A percentile compares a stretch with the other conserved stretches of the same genome.
Conservation (phyloP, 169 alveolate genomes). For the Plasmodium malariae region DNA sequence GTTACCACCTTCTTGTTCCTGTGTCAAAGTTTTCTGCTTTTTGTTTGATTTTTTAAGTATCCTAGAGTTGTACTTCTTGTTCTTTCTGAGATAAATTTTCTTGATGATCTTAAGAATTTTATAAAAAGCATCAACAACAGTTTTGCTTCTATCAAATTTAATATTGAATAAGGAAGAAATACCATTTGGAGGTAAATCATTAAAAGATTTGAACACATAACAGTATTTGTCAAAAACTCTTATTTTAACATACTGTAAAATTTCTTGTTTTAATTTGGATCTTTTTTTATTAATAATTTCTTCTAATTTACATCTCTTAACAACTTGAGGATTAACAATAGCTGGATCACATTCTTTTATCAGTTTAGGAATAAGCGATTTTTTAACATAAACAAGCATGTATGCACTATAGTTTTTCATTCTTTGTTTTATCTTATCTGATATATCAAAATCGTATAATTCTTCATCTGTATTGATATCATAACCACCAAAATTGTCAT, state of each 20-base stretch:
- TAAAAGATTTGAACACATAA: slow-evolving; percentile 76
- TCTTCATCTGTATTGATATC: slow-evolving; percentile 86
- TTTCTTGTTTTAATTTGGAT: slow-evolving; percentile 80
- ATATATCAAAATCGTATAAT: slow-evolving; percentile 50
- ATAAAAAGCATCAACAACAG: slow-evolving; percentile 74
- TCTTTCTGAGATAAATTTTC: slow-evolving; percentile 48
- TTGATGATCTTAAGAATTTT: slow-evolving; percentile 73
- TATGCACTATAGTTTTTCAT: slow-evolving; percentile 92
- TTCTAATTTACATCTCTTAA: slow-evolving; percentile 82
- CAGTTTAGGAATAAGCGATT: slow-evolving; percentile 87
- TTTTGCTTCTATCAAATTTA: slow-evolving; percentile 77
- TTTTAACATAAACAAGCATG: slow-evolving; percentile 94
- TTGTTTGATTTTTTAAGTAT: background rate
- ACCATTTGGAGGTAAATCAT: slow-evolving; percentile 82
- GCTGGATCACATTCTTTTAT: slow-evolving; percentile 89
- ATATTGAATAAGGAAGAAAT: slow-evolving; percentile 76
- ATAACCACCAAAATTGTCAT: slow-evolving; percentile 92
- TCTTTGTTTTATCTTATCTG: slow-evolving; percentile 80
- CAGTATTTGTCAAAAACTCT: slow-evolving; percentile 79
- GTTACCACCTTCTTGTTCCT: too few relatives aligned
- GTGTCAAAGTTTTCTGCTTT: too few relatives aligned
- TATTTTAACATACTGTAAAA: slow-evolving; percentile 82
- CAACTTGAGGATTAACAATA: slow-evolving; percentile 85
- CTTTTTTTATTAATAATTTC: slow-evolving; percentile 80
- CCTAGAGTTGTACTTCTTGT: background rate